Evolutionary conservation across 345 rosid genomes (phyloP), one percentile per base, ranked within the genome.

Genomic region (Stellera chamaejasme): DNA sequence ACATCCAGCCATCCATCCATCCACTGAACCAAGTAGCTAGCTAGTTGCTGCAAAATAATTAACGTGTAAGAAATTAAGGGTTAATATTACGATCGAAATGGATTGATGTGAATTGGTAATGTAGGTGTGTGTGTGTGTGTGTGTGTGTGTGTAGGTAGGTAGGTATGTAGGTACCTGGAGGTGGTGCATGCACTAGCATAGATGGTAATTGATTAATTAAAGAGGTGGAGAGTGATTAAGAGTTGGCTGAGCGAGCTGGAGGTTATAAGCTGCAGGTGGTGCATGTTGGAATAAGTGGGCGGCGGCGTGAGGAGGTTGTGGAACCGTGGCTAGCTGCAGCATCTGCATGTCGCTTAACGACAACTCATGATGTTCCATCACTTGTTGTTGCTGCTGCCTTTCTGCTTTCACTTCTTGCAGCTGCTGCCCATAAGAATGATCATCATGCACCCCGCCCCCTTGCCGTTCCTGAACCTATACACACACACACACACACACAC

Each of bases 231-330:
- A 32, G 39, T 32, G 39, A 32, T 73, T 73, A 51, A 74, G 79
- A 59, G 59, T 77, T 63, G 95, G 90, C 67, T 87, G 91, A 64
- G 82, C 82, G 43, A 81, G 90, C 76, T 87, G 91, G 64, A 87
- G 90, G 59, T 65, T 76, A 58, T 81, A 81, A 11, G 82, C 39
- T 1, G 39, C 3, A 1, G 39, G 7, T 5, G 39, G 39, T 19
- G 23, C 23, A 32, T 5, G 74, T 53, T 81, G 74, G 25, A 84
- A 62, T 19, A 19, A 19, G n/a, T n/a, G n/a, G n/a, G n/a, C n/a
- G n/a, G n/a, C n/a, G 39, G 76, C 79, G 56, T 72, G 69, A 32
- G 39, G 69, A 32, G 23, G 23, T 19, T 19, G 23, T 50, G 72
- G 68, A 8, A 71, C 60, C 48, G 80, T 77, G 27, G 82, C 71